These are phyloP conservation scores for Calonectria multiphialidica DNA, from an alignment of 2,329 filamentous ascomycete species.

Conservation along the genomic window DNA sequence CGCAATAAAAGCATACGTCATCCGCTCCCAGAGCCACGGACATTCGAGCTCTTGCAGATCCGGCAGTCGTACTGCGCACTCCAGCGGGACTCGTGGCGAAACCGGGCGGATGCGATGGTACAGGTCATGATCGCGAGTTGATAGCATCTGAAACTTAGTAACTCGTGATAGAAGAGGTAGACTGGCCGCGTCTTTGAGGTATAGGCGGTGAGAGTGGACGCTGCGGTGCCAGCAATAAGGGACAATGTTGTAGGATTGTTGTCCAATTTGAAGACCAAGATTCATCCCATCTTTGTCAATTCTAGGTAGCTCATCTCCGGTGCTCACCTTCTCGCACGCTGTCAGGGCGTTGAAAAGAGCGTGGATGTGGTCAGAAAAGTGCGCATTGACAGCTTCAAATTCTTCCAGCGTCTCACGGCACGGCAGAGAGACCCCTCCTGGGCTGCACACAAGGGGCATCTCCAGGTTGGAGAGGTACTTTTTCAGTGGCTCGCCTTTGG, in stretches of 20 bases:
- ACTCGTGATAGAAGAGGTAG: neutral
- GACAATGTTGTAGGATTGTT: neutral
- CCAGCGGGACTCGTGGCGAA: neutral
- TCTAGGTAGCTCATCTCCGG: neutral
- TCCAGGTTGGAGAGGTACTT: neutral
- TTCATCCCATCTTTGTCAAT: neutral
- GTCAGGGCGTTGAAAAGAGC: constrained; percentile 10
- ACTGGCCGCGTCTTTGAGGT: neutral
- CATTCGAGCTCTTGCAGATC: constrained; percentile 10
- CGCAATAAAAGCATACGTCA: neutral
- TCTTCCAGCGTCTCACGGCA: constrained; percentile 9
- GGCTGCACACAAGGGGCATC: neutral
- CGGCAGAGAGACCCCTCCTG: neutral
- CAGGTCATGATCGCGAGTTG: neutral
- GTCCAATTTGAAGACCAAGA: neutral
- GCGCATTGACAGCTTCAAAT: constrained; percentile 5
- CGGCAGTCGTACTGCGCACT: constrained; percentile 3
- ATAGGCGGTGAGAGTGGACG: neutral
- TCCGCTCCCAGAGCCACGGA: neutral
- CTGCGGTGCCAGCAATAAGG: constrained; percentile 5
- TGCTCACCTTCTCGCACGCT: neutral
- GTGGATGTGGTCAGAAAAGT: constrained; percentile 13
- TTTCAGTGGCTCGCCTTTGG: neutral
- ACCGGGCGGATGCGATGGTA: neutral
- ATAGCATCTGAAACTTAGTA: neutral